Percentiles rank a stretch among this genome's conserved stretches.
Evolutionary conservation across 2,329 filamentous ascomycete species (phyloP).

Genomic region (Pseudogymnoascus sp.): DNA sequence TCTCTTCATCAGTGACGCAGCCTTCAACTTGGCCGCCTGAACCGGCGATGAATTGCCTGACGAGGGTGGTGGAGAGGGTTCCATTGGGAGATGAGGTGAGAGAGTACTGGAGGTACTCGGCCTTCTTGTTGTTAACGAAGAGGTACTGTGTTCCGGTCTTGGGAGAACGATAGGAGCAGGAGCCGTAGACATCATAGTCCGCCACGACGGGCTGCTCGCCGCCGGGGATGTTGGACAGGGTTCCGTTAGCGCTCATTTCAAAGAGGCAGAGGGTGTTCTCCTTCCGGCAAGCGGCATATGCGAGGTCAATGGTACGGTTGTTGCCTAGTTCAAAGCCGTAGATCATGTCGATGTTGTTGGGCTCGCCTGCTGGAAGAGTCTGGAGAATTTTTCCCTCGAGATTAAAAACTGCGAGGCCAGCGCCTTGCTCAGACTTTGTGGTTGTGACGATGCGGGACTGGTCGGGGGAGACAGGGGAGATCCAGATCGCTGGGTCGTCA

Average conservation of each 20-base stretch:
- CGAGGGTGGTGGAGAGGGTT: constrained; percentile 37
- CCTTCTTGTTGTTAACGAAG: constrained; percentile 46
- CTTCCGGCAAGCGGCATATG: constrained; percentile 41
- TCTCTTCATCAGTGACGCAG: constrained; percentile 43
- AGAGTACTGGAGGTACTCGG: constrained; percentile 46
- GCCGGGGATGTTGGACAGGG: constrained; percentile 35
- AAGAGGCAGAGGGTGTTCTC: constrained; percentile 46
- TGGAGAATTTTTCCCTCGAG: constrained; percentile 40
- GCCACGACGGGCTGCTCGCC: constrained; percentile 38
- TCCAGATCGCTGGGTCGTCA: constrained; percentile 42
- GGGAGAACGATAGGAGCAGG: constrained; percentile 42
- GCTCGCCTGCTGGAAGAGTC: constrained; percentile 36
- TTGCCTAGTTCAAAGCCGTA: constrained; percentile 39
- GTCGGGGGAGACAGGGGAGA: constrained; percentile 33
- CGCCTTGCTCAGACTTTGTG: constrained; percentile 40
- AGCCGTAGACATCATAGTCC: constrained; percentile 43
- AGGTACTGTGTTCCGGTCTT: constrained; percentile 42
- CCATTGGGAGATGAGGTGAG: constrained; percentile 34
- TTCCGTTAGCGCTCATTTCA: constrained; percentile 40
- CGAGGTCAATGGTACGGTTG: constrained; percentile 36
- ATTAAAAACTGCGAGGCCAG: constrained; percentile 42
- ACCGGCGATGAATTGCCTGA: constrained; percentile 43
- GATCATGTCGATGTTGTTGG: constrained; percentile 48
- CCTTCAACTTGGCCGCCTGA: constrained; percentile 46
- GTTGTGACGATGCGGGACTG: constrained; percentile 44